Conservation (phyloP, 2,329 filamentous ascomycete genomes). For the Colletotrichum horii region DNA sequence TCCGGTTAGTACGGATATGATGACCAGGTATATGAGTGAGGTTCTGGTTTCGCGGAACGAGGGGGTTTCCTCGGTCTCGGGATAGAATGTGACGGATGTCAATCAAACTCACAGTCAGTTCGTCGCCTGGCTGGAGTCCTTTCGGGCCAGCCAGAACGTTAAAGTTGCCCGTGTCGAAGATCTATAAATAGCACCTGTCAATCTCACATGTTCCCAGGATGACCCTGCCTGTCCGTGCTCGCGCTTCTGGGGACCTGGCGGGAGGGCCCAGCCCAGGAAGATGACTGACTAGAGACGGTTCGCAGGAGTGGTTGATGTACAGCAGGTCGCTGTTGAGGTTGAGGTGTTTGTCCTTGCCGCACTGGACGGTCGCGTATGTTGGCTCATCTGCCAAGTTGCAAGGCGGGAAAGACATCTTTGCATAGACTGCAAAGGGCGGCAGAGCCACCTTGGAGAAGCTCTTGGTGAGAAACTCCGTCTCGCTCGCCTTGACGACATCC, state of each 20-base stretch:
- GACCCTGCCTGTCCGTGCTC: slow-evolving; percentile 1
- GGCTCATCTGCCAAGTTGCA: slow-evolving; percentile 59
- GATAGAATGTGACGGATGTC: not conserved
- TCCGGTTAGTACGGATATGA: not conserved
- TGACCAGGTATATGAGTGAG: not conserved
- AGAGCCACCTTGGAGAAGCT: slow-evolving; percentile 61
- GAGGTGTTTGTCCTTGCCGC: slow-evolving; percentile 59
- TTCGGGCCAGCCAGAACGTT: slow-evolving; percentile 63
- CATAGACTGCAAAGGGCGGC: slow-evolving; percentile 68
- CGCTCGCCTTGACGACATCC: slow-evolving; percentile 56
- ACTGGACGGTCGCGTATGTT: slow-evolving; percentile 70
- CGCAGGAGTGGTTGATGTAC: slow-evolving; percentile 73
- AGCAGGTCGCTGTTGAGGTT: slow-evolving; percentile 70
- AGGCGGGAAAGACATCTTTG: slow-evolving; percentile 69
- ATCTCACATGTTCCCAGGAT: not conserved
- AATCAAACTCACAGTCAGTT: slow-evolving; percentile 55
- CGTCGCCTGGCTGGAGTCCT: slow-evolving; percentile 60
- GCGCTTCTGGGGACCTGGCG: not conserved
- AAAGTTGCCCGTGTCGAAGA: slow-evolving; percentile 64
- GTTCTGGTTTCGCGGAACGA: not conserved
- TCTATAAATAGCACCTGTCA: slow-evolving; percentile 39
- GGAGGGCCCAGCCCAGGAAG: not conserved
- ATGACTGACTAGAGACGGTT: slow-evolving; percentile 64
- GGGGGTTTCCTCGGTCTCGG: not conserved
- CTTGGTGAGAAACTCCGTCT: slow-evolving; percentile 63